Base-by-base conservation (phyloP, 805 yeast species). In the Millerago galiae region DNA sequence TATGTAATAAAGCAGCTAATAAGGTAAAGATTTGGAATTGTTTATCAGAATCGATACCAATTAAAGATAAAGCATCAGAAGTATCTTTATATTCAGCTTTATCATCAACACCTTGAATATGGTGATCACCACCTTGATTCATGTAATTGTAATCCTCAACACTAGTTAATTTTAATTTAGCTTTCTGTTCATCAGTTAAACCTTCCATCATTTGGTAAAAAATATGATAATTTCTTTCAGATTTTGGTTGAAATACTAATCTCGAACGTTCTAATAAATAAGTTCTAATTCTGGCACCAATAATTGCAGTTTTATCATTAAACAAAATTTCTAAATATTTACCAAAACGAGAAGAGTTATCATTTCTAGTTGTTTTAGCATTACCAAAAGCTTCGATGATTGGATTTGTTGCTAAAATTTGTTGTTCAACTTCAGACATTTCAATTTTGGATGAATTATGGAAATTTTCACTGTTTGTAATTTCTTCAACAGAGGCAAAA, bases 311-410 rank as follows among this genome's bases (percentile, higher is more conserved):
- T 21, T 76, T 59, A 17, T 74, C 64, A 64, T 88, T 84, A 63
- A 91, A 91, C 52, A 89, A 69, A 54, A 91, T 91, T 66, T 91
- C 98, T 52, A 91, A 71, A 61, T 91, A 91, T 64, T 91, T 91
- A 59, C 99, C 99, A 59, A 93, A 95, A 64, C 99, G 83, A 21
- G 98, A 91, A 25, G 98, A 93, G 66, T 91, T 91, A 67, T 91
- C 97, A 62, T 91, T 91, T 71, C 99, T 81, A 15, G 96, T 83
- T 2, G 99, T 91, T 61, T 91, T 91, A 8, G 99, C 98, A 63
- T 95, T 93, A 71, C 99, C 99, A 65, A 93, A 93, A 0, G 98
- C 93, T 67, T 93, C 99, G 83, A 93, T 84, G 54, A 93, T 83
- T 3, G 98, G 98, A 60, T 91, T 91, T 0, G 98, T 93, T 12